Conservation (phyloP, 345 rosid genomes). For the Salix purpurea region DNA sequence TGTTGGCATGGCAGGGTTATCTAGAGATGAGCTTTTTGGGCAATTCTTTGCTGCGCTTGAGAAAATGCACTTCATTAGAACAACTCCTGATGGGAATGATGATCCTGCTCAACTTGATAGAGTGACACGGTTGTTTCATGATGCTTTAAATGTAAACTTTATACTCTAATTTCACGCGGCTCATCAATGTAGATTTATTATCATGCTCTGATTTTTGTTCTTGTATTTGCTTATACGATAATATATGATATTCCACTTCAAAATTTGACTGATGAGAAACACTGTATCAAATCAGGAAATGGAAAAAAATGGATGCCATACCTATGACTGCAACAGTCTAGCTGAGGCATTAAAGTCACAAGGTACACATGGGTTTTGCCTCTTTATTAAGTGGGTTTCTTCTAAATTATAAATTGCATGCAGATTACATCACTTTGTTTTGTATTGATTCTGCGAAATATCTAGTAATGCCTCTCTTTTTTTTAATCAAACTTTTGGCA, state of each 20-base stretch:
- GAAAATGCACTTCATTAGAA: constrained; percentile 50
- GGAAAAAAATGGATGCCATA: constrained; percentile 61
- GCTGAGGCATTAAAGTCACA: constrained; percentile 71
- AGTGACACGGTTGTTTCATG: constrained; percentile 67
- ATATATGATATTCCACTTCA: neutral
- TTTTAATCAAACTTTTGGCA: too few relatives aligned
- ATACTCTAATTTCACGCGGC: neutral
- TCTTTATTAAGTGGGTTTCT: constrained; percentile 1
- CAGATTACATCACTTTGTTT: neutral
- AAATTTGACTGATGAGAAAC: constrained; percentile 7
- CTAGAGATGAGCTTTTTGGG: constrained; percentile 74
- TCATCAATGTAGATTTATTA: neutral
- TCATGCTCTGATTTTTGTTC: neutral
- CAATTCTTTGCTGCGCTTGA: constrained; percentile 80
- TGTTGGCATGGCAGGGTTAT: constrained; percentile 38
- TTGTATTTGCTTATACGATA: neutral
- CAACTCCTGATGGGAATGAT: constrained; percentile 54
- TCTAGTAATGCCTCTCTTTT: neutral
- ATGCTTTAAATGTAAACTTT: constrained; percentile 53
- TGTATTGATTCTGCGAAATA: too few relatives aligned
- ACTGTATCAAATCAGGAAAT: constrained; percentile 61
- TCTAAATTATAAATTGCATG: neutral
- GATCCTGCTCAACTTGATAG: constrained; percentile 63
- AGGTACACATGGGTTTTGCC: constrained; percentile 43
- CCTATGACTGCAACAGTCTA: constrained; percentile 41